Evolutionary conservation across 2,329 filamentous ascomycete species (phyloP).

Genomic region (Nigrograna mackinnonii): DNA sequence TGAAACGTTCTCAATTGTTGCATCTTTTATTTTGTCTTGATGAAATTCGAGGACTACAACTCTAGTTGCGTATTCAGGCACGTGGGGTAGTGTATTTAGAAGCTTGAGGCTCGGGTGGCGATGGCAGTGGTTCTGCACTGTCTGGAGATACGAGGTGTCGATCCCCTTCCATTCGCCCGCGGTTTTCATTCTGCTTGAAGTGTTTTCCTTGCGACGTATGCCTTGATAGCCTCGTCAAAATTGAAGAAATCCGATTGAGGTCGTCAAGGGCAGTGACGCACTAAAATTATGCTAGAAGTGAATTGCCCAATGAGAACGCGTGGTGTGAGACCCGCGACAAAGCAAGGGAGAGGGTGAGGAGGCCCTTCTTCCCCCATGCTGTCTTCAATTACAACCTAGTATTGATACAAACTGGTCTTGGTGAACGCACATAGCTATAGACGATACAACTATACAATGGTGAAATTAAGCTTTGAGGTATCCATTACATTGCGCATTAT

Average conservation of each 20-base stretch:
- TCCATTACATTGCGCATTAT: not conserved
- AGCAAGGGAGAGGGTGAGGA: no score
- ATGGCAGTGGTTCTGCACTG: conserved; percentile 1
- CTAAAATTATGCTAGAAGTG: not conserved
- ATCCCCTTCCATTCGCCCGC: conserved; percentile 2
- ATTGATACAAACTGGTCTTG: no score
- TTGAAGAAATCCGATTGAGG: not conserved
- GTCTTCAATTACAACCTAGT: no score
- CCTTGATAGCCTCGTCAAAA: not conserved
- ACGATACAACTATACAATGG: no score
- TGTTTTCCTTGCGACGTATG: not conserved
- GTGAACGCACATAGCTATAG: no score
- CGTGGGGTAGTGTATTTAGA: not conserved
- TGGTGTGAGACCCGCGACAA: not conserved
- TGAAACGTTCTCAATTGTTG: not conserved
- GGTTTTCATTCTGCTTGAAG: conserved; percentile 6
- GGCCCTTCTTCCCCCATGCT: no score
- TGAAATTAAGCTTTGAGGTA: no score
- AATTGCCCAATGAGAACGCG: not conserved
- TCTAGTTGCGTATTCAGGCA: conserved; percentile 2
- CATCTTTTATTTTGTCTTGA: not conserved
- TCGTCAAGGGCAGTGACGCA: not conserved
- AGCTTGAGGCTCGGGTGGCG: conserved; percentile 8
- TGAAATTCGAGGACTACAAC: conserved; percentile 5
- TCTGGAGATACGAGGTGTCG: conserved; percentile 5